These are phyloP conservation scores for Globisporangium ultimum DNA, from an alignment of 352 stramenopile genomes.

Conservation along the genomic window DNA sequence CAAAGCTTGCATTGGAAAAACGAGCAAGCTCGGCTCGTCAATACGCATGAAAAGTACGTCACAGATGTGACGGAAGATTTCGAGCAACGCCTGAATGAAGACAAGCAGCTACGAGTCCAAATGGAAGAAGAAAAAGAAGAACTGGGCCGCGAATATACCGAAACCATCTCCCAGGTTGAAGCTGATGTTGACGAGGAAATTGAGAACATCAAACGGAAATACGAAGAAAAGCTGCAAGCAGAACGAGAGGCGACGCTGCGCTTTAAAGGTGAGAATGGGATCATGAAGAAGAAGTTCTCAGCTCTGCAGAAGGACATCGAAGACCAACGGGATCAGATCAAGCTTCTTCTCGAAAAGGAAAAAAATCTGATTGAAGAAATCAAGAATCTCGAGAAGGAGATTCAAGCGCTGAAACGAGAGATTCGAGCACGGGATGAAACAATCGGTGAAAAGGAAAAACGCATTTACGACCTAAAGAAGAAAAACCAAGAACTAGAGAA, in stretches of 20 bases:
- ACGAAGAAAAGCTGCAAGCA: conserved; percentile 82
- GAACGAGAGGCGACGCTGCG: conserved; percentile 86
- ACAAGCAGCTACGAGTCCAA: conserved; percentile 72
- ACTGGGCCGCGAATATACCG: conserved; percentile 68
- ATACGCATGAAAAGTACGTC: conserved; percentile 80
- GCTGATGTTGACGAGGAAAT: conserved; percentile 88
- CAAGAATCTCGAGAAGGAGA: conserved; percentile 88
- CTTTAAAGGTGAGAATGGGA: conserved; percentile 92
- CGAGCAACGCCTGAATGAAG: conserved; percentile 84
- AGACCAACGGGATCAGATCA: conserved; percentile 90
- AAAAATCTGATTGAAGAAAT: conserved; percentile 86
- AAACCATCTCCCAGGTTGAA: conserved; percentile 76
- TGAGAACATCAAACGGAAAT: conserved; percentile 83
- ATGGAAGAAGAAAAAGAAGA: conserved; percentile 88
- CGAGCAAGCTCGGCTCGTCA: conserved; percentile 59
- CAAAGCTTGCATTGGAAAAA: conserved; percentile 72
- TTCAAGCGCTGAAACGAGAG: conserved; percentile 93
- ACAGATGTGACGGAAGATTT: conserved; percentile 91
- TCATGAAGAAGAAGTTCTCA: conserved; percentile 94
- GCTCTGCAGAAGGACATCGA: conserved; percentile 90
- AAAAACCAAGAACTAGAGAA: conserved; percentile 97
- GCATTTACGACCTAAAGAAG: conserved; percentile 94
- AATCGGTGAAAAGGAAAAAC: conserved; percentile 94
- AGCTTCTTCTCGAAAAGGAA: conserved; percentile 83
- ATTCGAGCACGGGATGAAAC: conserved; percentile 94